Evolutionary conservation across 495 filamentous ascomycete genomes (phyloP).

Genomic region (Xeromyces bisporus): DNA sequence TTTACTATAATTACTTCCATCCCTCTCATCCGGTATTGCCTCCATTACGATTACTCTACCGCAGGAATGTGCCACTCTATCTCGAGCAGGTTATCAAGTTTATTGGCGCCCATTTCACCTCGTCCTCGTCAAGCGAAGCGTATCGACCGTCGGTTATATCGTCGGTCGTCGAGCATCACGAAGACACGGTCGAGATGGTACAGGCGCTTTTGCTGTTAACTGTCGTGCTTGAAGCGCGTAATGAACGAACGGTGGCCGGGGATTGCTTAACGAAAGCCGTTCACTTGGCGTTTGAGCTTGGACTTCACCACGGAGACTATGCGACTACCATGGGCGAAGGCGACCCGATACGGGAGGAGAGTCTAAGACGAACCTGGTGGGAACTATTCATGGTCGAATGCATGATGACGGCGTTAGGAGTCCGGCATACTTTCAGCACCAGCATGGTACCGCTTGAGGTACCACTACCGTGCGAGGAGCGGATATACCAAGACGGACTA

Average conservation of each 20-base stretch:
- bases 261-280: slow-evolving; percentile 51
- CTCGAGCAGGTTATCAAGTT: slow-evolving; percentile 33
- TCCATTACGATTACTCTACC: slow-evolving; percentile 17
- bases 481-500: slow-evolving; percentile 29
- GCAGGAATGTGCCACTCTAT: slow-evolving; percentile 15
- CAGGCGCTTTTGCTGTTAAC: slow-evolving; percentile 65
- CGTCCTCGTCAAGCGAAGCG: slow-evolving; percentile 20
- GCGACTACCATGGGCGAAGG: slow-evolving; percentile 25
- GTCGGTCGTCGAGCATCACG: slow-evolving; percentile 21
- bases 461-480: slow-evolving; percentile 28
- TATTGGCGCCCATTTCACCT: slow-evolving; percentile 27
- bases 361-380: slow-evolving; percentile 82
- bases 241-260: slow-evolving; percentile 47
- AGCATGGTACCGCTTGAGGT: slow-evolving; percentile 22
- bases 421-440: slow-evolving; percentile 19
- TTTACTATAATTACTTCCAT: slow-evolving; percentile 31
- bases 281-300: slow-evolving; percentile 54
- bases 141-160: slow-evolving; percentile 24
- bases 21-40: slow-evolving; percentile 28
- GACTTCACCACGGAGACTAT: slow-evolving; percentile 46
- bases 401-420: slow-evolving; percentile 31
- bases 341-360: slow-evolving; percentile 49
- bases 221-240: slow-evolving; percentile 60
- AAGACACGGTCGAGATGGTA: slow-evolving; percentile 30
- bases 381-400: slow-evolving; percentile 67